Evolutionary conservation across 2,329 filamentous ascomycete species (phyloP).

Genomic region (Zasmidium cellare): DNA sequence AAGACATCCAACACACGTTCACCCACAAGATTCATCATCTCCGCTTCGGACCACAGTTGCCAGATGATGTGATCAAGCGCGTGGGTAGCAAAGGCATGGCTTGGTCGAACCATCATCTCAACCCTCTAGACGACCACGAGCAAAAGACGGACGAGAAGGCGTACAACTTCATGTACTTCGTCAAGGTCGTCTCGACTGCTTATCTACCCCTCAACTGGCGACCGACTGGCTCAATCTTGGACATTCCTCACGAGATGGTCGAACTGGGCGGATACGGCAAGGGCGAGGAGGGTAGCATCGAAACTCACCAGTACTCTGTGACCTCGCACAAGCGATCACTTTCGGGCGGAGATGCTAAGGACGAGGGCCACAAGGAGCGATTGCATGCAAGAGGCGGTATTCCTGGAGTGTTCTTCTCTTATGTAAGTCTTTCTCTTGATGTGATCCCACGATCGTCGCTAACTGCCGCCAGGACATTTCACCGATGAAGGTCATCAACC

Average conservation of each 20-base stretch:
- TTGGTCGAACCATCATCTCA: constrained; percentile 89
- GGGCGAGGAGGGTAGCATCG: constrained; percentile 71
- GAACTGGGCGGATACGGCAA: constrained; percentile 70
- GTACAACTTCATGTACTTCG: constrained; percentile 98
- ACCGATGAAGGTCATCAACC: constrained; percentile 99
- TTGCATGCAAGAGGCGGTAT: constrained; percentile 89
- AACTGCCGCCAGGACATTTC: constrained; percentile 69
- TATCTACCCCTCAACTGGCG: constrained; percentile 93
- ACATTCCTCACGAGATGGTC: constrained; percentile 48
- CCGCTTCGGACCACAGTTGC: constrained; percentile 89
- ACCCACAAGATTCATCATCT: constrained; percentile 85
- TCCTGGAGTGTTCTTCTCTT: constrained; percentile 97
- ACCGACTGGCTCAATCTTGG: constrained; percentile 48
- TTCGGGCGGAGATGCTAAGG: constrained; percentile 75
- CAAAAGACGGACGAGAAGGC: constrained; percentile 79
- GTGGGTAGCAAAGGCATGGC: constrained; percentile 56
- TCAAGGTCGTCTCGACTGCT: constrained; percentile 96
- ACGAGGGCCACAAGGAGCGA: constrained; percentile 88
- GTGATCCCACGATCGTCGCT: constrained; percentile 23
- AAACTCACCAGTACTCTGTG: constrained; percentile 97
- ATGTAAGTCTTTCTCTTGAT: constrained; percentile 60
- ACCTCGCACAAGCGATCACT: constrained; percentile 94
- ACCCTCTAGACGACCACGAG: constrained; percentile 79
- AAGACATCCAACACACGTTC: constrained; percentile 74
- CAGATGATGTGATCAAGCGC: constrained; percentile 68